Conservation (phyloP, 306 rosid genomes). For the Styphnolobium japonicum region DNA sequence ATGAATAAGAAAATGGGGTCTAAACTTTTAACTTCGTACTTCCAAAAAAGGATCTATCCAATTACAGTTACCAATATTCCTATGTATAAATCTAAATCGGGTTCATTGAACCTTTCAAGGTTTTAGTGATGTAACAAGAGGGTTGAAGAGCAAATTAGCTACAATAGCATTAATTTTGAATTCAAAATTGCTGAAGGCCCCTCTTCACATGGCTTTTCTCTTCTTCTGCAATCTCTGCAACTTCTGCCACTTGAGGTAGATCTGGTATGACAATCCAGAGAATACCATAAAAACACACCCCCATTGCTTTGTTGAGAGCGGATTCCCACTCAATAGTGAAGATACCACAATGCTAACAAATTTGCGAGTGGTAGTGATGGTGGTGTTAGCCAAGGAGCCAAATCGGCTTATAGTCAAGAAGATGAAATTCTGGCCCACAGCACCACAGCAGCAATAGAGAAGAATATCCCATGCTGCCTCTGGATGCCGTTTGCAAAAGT, state of each 20-base stretch:
- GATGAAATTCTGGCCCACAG: slow-evolving; percentile 96
- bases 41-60: slow-evolving; percentile 33
- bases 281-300: slow-evolving; percentile 87
- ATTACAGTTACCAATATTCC: slow-evolving; percentile 44
- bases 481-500: slow-evolving; percentile 79
- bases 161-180: slow-evolving; percentile 3
- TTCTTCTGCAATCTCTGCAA: slow-evolving; percentile 76
- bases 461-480: slow-evolving; percentile 95
- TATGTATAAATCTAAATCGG: slow-evolving; percentile 34
- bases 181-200: slow-evolving; percentile 44
- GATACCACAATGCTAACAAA: slow-evolving; percentile 95
- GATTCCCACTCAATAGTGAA: slow-evolving; percentile 88
- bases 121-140: slow-evolving; percentile 18
- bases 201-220: slow-evolving; percentile 65
- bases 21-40: background rate
- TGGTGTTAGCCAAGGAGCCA: slow-evolving; percentile 92
- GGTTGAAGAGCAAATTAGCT: slow-evolving; percentile 1
- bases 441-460: slow-evolving; percentile 90
- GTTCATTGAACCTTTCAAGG: slow-evolving; percentile 28
- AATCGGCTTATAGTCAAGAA: slow-evolving; percentile 91
- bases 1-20: slow-evolving; percentile 14
- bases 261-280: slow-evolving; percentile 91
- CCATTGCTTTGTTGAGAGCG: slow-evolving; percentile 92
- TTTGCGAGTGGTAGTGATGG: slow-evolving; percentile 97
- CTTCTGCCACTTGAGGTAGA: slow-evolving; percentile 92